Percentiles rank a stretch among this genome's conserved stretches.
phyloP scores from a whole-genome alignment of 306 rosid genomes.

The Crotalaria pallida region DNA sequence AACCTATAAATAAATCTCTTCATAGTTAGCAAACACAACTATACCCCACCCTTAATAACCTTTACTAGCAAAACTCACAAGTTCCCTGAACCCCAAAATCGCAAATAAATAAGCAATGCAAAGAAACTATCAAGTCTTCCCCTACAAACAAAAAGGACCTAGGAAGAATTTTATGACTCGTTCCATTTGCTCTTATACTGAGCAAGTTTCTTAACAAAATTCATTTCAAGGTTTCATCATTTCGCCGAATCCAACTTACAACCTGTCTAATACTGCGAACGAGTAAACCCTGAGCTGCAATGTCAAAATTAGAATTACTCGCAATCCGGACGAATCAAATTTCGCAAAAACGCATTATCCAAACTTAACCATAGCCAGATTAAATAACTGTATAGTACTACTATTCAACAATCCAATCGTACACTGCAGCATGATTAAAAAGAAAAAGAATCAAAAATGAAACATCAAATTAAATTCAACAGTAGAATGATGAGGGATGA shows the following conservation, averaged over 20 bases:
- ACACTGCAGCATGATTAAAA: not conserved
- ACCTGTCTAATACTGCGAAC: not conserved
- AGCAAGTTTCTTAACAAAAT: not conserved
- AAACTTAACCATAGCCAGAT: slow-evolving; percentile 3
- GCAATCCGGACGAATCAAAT: not conserved
- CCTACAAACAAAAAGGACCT: slow-evolving; percentile 5
- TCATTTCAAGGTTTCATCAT: not conserved
- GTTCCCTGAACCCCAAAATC: not conserved
- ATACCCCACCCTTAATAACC: not conserved
- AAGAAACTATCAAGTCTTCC: not conserved
- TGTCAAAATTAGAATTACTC: not conserved
- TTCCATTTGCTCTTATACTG: not conserved
- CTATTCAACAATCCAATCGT: not conserved
- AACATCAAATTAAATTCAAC: not conserved
- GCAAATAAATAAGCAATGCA: not conserved
- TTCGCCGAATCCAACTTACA: not conserved
- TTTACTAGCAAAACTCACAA: not conserved
- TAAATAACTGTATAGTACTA: too few relatives aligned
- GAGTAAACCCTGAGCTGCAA: not conserved
- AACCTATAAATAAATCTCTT: slow-evolving; percentile 5
- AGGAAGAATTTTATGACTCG: not conserved
- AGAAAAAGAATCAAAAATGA: not conserved
- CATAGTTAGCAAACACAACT: not conserved
- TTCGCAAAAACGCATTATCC: not conserved
- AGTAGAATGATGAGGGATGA: too few relatives aligned